Conservation (phyloP, 805 yeast genomes). For the Jamesozyma lodderae region DNA sequence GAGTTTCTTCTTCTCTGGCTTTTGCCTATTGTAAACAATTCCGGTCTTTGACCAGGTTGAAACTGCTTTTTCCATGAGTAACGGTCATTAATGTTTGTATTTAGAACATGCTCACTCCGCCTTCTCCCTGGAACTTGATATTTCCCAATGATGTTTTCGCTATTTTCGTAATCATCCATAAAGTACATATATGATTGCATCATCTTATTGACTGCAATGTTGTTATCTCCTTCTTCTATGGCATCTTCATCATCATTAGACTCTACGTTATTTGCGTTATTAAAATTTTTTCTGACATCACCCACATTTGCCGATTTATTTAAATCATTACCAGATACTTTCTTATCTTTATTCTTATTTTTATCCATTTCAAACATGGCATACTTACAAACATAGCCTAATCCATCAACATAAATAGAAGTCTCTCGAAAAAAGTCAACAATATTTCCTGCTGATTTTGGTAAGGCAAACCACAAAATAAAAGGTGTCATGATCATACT, state of each 20-base stretch:
- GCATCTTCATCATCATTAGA: slow-evolving; percentile 8
- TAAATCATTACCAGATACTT: slow-evolving; percentile 5
- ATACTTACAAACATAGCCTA: slow-evolving; percentile 89
- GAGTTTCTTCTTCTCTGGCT: neutral
- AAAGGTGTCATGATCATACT: slow-evolving; percentile 83
- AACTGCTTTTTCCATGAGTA: slow-evolving; percentile 32
- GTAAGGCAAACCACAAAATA: slow-evolving; percentile 76
- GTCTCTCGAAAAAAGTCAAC: slow-evolving; percentile 87
- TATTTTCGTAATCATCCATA: slow-evolving; percentile 68
- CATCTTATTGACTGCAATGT: slow-evolving; percentile 67
- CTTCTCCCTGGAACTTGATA: slow-evolving; percentile 21
- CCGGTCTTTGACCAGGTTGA: slow-evolving; percentile 26
- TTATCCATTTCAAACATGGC: slow-evolving; percentile 82
- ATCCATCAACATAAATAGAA: slow-evolving; percentile 84
- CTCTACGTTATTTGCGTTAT: neutral
- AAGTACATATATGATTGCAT: slow-evolving; percentile 82
- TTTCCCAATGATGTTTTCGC: slow-evolving; percentile 31
- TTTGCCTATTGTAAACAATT: slow-evolving; percentile 15
- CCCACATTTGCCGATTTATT: slow-evolving; percentile 8
- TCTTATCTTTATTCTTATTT: slow-evolving; percentile 31
- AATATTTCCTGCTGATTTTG: slow-evolving; percentile 62
- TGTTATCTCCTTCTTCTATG: slow-evolving; percentile 10
- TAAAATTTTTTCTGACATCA: neutral
- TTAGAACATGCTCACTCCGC: neutral
- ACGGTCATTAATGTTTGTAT: slow-evolving; percentile 8